Base-by-base conservation (phyloP, 2,329 filamentous ascomycete species). In the Penicillium sp. region DNA sequence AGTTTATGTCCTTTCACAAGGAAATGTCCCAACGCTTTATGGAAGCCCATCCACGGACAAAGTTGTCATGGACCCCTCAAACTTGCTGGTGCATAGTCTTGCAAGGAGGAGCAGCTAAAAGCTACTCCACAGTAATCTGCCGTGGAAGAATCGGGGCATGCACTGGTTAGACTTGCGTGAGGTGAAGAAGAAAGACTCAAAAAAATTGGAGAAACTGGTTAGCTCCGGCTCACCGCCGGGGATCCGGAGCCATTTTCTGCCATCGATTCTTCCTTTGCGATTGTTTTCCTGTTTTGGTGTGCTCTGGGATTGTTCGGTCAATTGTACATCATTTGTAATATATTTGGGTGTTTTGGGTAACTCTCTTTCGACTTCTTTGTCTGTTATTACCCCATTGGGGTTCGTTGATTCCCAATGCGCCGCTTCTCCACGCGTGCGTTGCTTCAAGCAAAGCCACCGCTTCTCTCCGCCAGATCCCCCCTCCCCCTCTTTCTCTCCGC, bases 1-100 rank as follows among this genome's bases (percentile, higher is more conserved):
- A 2, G 7, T 8, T 18, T 8, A 20, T 44, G 10, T 23, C 35
- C n/a, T 7, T 10, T 10, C 38, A 6, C 31, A 39, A 50, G 42
- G 43, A 42, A 28, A 42, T 75, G 71, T 75, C 59, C 71, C 72
- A 74, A 65, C 60, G 59, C 63, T 72, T 70, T 75, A 75, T 75
- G 71, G 72, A 72, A 68, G 68, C 64, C 69, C 71, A 75, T 61
- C 62, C 71, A 72, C 54, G 50, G 31, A 52, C 33, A 53, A 47
- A 49, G 57, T 48, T 42, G 49, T 70, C 70, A 67, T 70, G 68
- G 63, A 62, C 69, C 67, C 72, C 72, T 75, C 72, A 75, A 75
- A 75, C 72, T 68, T 62, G 67, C 69, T 72, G 71, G 68, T 57
- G 46, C 47, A 64, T 64, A 46, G 57, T 73, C 68, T 74, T 55